phyloP scores from a whole-genome alignment of 371 early-diverging fungal species.

The Mortierella sp. region DNA sequence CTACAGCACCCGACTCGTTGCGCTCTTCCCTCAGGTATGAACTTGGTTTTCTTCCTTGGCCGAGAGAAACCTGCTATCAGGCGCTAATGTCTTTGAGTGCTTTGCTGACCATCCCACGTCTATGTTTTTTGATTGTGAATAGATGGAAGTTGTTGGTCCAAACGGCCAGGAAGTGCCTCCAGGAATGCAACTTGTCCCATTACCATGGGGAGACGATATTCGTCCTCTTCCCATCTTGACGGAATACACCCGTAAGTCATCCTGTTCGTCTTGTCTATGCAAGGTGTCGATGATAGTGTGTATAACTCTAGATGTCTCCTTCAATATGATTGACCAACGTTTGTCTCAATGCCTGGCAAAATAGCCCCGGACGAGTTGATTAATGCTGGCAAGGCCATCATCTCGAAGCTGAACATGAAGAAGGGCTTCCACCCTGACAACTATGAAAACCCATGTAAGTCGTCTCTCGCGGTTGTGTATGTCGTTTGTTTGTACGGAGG shows the following conservation, averaged over 20 bases:
- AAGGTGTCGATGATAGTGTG: background rate
- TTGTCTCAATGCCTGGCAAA: background rate
- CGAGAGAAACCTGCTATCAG: too few relatives aligned
- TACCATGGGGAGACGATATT: conserved; percentile 82
- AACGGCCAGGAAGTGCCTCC: conserved; percentile 63
- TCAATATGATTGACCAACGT: background rate
- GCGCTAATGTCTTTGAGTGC: too few relatives aligned
- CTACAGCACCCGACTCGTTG: conserved; percentile 68
- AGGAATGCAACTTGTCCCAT: conserved; percentile 69
- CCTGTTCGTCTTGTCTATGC: too few relatives aligned
- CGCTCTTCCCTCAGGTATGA: conserved; percentile 74
- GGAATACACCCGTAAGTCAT: conserved; percentile 43
- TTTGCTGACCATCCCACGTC: background rate
- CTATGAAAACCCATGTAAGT: conserved; percentile 75
- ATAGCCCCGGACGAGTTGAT: conserved; percentile 56
- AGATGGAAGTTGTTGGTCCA: conserved; percentile 44
- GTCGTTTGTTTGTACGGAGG: background rate
- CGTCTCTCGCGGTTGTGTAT: background rate
- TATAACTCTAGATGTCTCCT: background rate
- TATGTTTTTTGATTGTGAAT: background rate
- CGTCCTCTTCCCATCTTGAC: conserved; percentile 62
- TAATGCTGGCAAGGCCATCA: conserved; percentile 56
- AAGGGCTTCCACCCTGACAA: conserved; percentile 61
- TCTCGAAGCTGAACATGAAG: conserved; percentile 63
- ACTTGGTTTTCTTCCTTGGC: background rate